A percentile compares a stretch with the other conserved stretches of the same genome.
These are phyloP conservation scores for Trichaptum fuscoviolaceum DNA, from an alignment of 768 basidiomycete species.

Conservation along the genomic window DNA sequence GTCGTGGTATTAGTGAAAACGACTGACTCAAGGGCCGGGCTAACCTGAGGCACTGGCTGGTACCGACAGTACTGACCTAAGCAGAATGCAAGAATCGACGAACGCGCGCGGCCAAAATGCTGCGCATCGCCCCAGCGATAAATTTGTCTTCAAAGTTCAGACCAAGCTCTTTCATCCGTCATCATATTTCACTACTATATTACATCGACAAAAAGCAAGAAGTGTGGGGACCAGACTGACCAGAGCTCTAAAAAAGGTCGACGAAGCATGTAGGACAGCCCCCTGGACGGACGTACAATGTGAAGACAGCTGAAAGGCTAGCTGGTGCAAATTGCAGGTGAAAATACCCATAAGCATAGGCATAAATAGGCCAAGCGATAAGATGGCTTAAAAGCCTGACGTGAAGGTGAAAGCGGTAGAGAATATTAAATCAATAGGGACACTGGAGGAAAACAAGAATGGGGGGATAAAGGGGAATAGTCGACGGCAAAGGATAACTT, in stretches of 20 bases:
- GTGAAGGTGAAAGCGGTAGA: neutral
- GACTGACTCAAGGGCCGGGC: too few relatives aligned
- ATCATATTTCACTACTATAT: neutral
- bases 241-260: neutral
- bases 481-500: slow-evolving; percentile 1
- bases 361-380: neutral
- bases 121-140: too few relatives aligned
- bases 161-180: neutral
- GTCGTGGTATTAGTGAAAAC: too few relatives aligned
- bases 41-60: too few relatives aligned
- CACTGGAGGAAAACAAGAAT: neutral
- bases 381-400: neutral
- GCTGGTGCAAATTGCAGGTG: neutral
- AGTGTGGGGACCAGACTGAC: neutral
- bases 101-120: too few relatives aligned
- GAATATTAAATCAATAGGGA: neutral
- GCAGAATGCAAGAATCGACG: too few relatives aligned
- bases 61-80: too few relatives aligned
- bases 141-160: neutral
- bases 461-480: neutral
- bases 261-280: neutral
- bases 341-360: neutral
- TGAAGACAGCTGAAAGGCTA: neutral
- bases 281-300: neutral
- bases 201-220: neutral